Conservation (phyloP, 805 yeast genomes). For the Hanseniaspora osmophila region DNA sequence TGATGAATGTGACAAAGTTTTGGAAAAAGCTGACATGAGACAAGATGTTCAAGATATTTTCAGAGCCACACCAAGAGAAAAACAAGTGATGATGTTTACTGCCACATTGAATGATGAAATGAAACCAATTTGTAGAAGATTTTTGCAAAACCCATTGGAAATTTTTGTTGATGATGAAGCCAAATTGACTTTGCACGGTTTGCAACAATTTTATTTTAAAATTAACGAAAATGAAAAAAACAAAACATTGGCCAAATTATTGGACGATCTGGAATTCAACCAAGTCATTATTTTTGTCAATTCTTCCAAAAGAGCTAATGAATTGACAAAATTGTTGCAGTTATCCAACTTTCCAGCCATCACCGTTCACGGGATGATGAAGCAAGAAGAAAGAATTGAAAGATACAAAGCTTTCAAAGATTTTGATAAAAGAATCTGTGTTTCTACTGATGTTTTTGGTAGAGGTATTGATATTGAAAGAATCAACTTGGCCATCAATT, state of each 20-base stretch:
- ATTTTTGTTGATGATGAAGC: conserved; percentile 96
- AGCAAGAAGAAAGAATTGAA: conserved; percentile 95
- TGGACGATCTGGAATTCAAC: conserved; percentile 90
- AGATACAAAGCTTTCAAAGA: conserved; percentile 93
- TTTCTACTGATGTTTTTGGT: conserved; percentile 95
- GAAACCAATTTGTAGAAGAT: conserved; percentile 92
- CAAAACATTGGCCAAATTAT: conserved; percentile 77
- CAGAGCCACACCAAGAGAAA: conserved; percentile 94
- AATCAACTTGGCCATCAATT: conserved; percentile 93
- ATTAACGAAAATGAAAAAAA: conserved; percentile 85
- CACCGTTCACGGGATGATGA: conserved; percentile 88
- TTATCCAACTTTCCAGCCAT: conserved; percentile 94
- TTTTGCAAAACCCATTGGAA: conserved; percentile 95
- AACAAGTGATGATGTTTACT: conserved; percentile 98
- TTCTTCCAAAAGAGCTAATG: conserved; percentile 83
- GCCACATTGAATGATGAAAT: conserved; percentile 91
- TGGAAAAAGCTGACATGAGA: conserved; percentile 88
- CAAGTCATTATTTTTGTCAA: conserved; percentile 95
- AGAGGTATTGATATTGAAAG: conserved; percentile 99
- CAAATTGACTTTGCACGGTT: conserved; percentile 91
- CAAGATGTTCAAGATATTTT: conserved; percentile 96
- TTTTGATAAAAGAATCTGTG: conserved; percentile 97
- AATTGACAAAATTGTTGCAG: conserved; percentile 73
- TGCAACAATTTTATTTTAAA: conserved; percentile 91
- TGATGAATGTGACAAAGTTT: conserved; percentile 97